Conservation (phyloP, 2,329 filamentous ascomycete genomes). For the Seiridium unicorne region DNA sequence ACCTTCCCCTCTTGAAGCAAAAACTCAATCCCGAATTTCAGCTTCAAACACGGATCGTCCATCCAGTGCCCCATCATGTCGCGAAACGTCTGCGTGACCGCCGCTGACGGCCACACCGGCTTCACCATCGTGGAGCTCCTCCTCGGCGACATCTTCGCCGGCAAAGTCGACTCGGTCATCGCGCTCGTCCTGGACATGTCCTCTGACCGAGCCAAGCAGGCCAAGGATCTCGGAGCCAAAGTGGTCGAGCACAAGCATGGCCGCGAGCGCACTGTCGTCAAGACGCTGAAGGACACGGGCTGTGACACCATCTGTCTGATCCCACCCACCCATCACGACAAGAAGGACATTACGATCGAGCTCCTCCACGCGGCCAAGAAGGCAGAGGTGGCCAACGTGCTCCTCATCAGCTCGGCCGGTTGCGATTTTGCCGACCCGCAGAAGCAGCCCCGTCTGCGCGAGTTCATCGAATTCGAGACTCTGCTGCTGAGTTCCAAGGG, state of each 20-base stretch:
- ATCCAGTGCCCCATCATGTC: slow-evolving; percentile 30
- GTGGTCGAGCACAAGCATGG: slow-evolving; percentile 41
- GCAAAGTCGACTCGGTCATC: slow-evolving; percentile 37
- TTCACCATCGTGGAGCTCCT: slow-evolving; percentile 49
- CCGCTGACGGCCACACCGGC: slow-evolving; percentile 49
- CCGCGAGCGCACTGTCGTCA: slow-evolving; percentile 33
- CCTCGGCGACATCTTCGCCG: slow-evolving; percentile 41
- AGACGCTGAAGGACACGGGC: slow-evolving; percentile 37
- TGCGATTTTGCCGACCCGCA: slow-evolving; percentile 48
- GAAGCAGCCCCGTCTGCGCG: slow-evolving; percentile 45
- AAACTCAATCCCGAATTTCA: background rate
- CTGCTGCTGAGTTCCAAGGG: slow-evolving; percentile 42
- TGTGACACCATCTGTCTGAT: slow-evolving; percentile 49
- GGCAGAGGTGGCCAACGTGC: slow-evolving; percentile 41
- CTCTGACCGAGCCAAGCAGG: slow-evolving; percentile 35
- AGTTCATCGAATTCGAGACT: slow-evolving; percentile 50
- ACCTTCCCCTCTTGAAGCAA: background rate
- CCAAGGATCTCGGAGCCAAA: slow-evolving; percentile 37
- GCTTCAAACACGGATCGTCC: background rate
- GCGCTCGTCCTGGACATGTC: slow-evolving; percentile 39
- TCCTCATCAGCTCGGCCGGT: slow-evolving; percentile 45
- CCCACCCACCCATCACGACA: slow-evolving; percentile 44
- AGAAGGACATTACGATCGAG: slow-evolving; percentile 43
- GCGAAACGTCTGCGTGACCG: slow-evolving; percentile 46
- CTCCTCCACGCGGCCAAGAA: slow-evolving; percentile 43